Evolutionary conservation across 345 rosid genomes (phyloP), one percentile per base, ranked within the genome.

Genomic region (Acer saccharum): DNA sequence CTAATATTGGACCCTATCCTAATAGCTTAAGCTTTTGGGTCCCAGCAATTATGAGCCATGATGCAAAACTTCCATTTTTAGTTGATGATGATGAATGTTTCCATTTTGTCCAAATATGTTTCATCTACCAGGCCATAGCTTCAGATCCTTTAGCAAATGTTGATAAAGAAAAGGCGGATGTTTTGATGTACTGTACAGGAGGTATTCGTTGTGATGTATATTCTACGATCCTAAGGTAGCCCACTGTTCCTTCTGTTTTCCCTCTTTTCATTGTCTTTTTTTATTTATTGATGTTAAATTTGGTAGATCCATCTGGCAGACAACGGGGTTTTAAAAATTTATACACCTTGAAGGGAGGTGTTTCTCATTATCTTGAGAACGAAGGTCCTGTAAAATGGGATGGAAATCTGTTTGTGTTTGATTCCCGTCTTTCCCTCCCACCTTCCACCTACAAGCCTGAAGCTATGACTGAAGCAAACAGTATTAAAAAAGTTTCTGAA

Each of bases 141-240:
- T 86, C 86, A 29, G 97, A 95, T 85, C 97, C 94, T 79, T 83
- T 95, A 79, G 86, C 89, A 71, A 80, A 87, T 71, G 89, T 85
- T 76, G 88, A 95, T 78, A 90, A 90, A 85, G 92, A 90, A 32
- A 89, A 88, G 46, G 87, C 93, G 73, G 86, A 92, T 76, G 78
- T 95, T 72, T 79, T 93, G 76, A 95, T 95, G 98, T 95, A 95
- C 67, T 93, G 99, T 73, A 95, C 99, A 1, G 98, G 99, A 18
- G 99, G 99, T 65, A 93, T 93, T 57, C 98, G 96, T n/a, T 93
- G 99, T 41, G 98, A 95, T 77, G 96, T 95, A 77, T 95, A 91
- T 83, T 95, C 99, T 72, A 86, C 94, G 44, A 88, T 95, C 70
- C 84, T 95, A 68, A 93, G 98, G 99, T 95, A 86, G 54, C 71